Conservation (phyloP, 768 basidiomycete species). For the Wakefieldia striispora region DNA sequence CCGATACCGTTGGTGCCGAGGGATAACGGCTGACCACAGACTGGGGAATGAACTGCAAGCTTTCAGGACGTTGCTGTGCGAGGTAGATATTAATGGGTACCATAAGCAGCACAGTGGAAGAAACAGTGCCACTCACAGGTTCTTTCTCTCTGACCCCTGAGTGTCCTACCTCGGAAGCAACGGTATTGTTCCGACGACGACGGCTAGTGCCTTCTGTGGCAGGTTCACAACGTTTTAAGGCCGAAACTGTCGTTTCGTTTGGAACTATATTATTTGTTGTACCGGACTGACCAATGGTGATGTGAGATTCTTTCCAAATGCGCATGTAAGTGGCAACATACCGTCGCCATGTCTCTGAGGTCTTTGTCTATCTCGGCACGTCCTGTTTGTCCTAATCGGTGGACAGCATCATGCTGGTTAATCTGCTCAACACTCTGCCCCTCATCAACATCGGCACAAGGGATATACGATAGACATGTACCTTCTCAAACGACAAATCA, state of each 20-base stretch:
- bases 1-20: background rate
- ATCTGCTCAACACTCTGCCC: constrained; percentile 1
- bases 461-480: background rate
- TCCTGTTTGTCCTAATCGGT: background rate
- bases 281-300: constrained; percentile 1
- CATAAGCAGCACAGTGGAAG: background rate
- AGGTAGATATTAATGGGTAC: background rate
- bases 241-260: background rate
- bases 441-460: background rate
- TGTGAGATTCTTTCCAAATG: background rate
- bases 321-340: constrained; percentile 3
- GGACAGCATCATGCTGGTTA: background rate
- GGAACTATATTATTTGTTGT: background rate
- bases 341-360: background rate
- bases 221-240: background rate
- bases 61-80: constrained; percentile 15
- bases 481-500: background rate
- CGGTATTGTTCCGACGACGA: background rate
- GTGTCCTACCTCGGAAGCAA: background rate
- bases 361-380: background rate
- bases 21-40: constrained; percentile 27
- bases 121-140: constrained; percentile 7
- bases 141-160: background rate
- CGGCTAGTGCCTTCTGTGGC: background rate
- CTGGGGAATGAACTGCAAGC: constrained; percentile 25